phyloP scores from a whole-genome alignment of 2,329 filamentous ascomycete genomes.

The Epichloe typhina region DNA sequence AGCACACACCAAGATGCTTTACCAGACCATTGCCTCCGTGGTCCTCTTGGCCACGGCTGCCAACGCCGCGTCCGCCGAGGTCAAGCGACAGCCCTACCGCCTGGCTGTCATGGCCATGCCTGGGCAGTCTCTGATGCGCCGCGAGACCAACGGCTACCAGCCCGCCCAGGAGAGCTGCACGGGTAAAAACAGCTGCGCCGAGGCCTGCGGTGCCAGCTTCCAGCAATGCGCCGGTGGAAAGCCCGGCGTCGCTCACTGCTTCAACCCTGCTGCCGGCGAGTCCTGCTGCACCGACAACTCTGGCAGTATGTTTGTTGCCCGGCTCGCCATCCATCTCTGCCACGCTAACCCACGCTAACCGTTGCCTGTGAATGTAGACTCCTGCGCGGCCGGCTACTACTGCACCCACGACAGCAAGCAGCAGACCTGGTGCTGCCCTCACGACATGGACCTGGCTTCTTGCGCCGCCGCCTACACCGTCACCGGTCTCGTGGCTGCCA shows the following conservation, averaged over 20 bases:
- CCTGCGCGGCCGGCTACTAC: slow-evolving; percentile 48
- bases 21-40: slow-evolving; percentile 18
- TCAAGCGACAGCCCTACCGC: slow-evolving; percentile 21
- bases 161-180: slow-evolving; percentile 35
- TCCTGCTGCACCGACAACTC: slow-evolving; percentile 42
- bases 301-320: slow-evolving; percentile 36
- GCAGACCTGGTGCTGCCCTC: slow-evolving; percentile 48
- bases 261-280: slow-evolving; percentile 36
- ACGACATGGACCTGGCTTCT: slow-evolving; percentile 36
- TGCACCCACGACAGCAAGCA: slow-evolving; percentile 40
- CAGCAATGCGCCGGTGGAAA: slow-evolving; percentile 36
- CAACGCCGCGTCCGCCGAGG: slow-evolving; percentile 14
- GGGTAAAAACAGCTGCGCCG: slow-evolving; percentile 36
- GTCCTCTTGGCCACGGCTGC: slow-evolving; percentile 21
- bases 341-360: not conserved
- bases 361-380: slow-evolving; percentile 27
- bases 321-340: no score
- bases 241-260: slow-evolving; percentile 40
- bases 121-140: slow-evolving; percentile 29
- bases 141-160: slow-evolving; percentile 34
- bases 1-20: slow-evolving; percentile 11
- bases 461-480: slow-evolving; percentile 43
- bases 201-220: slow-evolving; percentile 40
- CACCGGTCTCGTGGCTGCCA: slow-evolving; percentile 27
- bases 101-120: slow-evolving; percentile 23